Base-by-base conservation (phyloP, 2,329 filamentous ascomycete species). In the Geosmithia putterillii region DNA sequence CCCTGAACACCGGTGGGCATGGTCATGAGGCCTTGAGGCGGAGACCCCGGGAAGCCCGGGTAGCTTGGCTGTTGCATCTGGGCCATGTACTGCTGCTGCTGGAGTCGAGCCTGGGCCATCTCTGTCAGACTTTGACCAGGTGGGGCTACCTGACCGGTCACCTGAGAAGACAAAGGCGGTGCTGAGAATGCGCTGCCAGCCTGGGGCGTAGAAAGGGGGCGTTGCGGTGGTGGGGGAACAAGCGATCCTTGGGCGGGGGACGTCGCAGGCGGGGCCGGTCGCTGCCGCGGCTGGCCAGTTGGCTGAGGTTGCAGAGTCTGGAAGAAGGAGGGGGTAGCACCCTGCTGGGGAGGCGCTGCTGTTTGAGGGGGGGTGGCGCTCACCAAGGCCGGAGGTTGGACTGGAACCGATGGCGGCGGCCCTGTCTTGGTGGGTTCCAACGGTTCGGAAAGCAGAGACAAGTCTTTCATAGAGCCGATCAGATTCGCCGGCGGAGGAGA, bases 201-300 rank as follows among this genome's bases (percentile, higher is more conserved):
- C 56, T 83, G 83, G 41, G 77, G 90, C 35, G 92, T 90, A 36
- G 90, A 95, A 12, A 92, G 72, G 7, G 92, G 83, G 47, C 92
- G 76, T 42, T 80, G 76, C 10, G 88, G 87, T 17, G 85, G 69
- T 21, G 77, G 87, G 7, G 88, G 87, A 48, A 89, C 76, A 34
- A 94, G 69, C 17, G 78, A 76, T 35, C 75, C 66, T 51, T 76
- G 70, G 38, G 69, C 71, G 45, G 76, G 73, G 47, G 73, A 66
- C 38, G 66, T 67, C 47, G 82, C 79, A 40, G 86, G 84, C 34
- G 82, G 74, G 46, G 78, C 67, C 38, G 87, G 88, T 48, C 87
- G 71, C 58, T 86, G 81, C 50, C 86, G 67, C 43, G 69, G 45
- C 52, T 53, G 42, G 50, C 49, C 51, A 62, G 64, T 55, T 59